phyloP scores from a whole-genome alignment of 1,139 yeast genomes.

The Arxiozyma bovina region DNA sequence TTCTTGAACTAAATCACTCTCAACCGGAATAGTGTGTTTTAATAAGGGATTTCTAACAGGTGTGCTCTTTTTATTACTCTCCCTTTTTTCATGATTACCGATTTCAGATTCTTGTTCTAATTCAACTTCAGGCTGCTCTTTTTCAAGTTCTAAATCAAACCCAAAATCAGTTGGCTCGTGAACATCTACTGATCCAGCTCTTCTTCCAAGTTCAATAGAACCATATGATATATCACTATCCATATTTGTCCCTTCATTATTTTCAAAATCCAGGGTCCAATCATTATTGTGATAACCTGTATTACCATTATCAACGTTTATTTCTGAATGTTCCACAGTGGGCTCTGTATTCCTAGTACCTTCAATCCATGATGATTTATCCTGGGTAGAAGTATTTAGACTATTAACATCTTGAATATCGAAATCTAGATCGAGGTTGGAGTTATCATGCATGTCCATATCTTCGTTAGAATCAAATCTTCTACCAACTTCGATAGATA shows the following conservation, averaged over 20 bases:
- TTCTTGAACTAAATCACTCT: constrained; percentile 21
- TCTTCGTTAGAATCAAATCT: constrained; percentile 35
- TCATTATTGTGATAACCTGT: constrained; percentile 14
- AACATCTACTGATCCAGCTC: constrained; percentile 18
- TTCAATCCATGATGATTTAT: constrained; percentile 9
- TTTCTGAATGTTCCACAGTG: constrained; percentile 1
- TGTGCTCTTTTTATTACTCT: constrained; percentile 10
- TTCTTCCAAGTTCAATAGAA: constrained; percentile 33
- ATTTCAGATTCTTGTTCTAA: constrained; percentile 11
- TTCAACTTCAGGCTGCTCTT: constrained; percentile 14
- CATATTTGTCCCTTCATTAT: constrained; percentile 9
- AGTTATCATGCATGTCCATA: constrained; percentile 19
- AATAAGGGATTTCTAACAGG: constrained; percentile 7
- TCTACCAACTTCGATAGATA: constrained; percentile 31
- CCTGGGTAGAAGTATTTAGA: neutral
- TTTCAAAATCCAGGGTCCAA: constrained; percentile 24
- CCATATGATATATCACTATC: constrained; percentile 12
- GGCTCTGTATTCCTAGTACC: constrained; percentile 8
- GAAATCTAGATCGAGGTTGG: constrained; percentile 31
- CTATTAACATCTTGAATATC: constrained; percentile 15
- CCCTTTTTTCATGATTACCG: constrained; percentile 15
- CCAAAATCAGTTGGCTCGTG: constrained; percentile 30
- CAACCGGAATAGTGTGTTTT: constrained; percentile 19
- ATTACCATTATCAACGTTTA: neutral
- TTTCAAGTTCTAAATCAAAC: constrained; percentile 31